Evolutionary conservation across 2,329 filamentous ascomycete species (phyloP), one percentile per base, ranked within the genome.

Genomic region (Pyrenophora tritici-repentis): DNA sequence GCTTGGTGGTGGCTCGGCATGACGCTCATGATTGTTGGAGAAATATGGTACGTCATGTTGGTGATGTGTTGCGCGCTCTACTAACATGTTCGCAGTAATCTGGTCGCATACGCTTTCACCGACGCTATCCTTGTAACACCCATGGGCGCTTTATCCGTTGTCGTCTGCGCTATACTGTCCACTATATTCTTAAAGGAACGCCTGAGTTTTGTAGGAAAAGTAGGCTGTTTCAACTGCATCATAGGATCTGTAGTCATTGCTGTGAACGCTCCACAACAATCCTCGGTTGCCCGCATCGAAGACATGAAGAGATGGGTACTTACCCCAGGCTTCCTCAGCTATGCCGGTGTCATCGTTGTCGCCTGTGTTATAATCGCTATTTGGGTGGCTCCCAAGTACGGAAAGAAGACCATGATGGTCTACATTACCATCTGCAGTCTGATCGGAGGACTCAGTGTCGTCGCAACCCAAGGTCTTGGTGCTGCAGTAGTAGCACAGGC

Each of bases 361-460:
- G 90, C 86, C 0, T 88, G 86, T 51, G 65, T 78, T 9, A 83
- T 91, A 55, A 84, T 89, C 31, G 91, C 91, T 1, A 75, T 94
- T 40, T 97, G 87, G 82, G 86, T 84, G 35, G 94, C 85, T 0
- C 94, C 94, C 13, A 83, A 88, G 65, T 99, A 93, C 71, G 94
- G 92, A 41, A 97, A 96, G 78, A 93, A 91, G 81, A 93, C 89
- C 68, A 97, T 99, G 94, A 82, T 99, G 73, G 91, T 97, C 29
- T 97, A 99, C 75, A 85, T 99, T 62, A 92, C 88, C 63, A 93
- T 99, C 63, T 99, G 94, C 82, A 96, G 91, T 76, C 84, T 95
- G 80, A 86, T 97, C 55, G 94, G 94, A 58, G 94, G 92, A 1
- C 79, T 97, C 68, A 97, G 91, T 75, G 94, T 97, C 7, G 94